Evolutionary conservation across 176 grass and related monocot species (phyloP).

Genomic region (Cymbopogon citratus): DNA sequence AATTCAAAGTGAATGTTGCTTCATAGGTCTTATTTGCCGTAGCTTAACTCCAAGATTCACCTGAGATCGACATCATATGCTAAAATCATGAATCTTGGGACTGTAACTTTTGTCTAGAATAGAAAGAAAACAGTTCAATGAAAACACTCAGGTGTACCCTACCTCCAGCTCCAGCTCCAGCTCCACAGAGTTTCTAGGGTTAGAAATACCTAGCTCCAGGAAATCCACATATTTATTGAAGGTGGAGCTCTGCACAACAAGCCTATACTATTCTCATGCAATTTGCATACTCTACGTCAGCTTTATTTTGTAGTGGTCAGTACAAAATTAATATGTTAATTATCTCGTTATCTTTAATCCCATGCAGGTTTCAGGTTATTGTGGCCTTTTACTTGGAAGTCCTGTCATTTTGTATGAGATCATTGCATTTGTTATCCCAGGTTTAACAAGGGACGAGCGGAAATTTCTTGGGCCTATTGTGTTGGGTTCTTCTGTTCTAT

Average conservation of each 20-base stretch:
- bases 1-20: background rate
- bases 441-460: conserved; percentile 83
- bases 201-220: background rate
- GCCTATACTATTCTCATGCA: background rate
- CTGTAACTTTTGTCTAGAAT: background rate
- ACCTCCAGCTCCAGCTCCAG: no score
- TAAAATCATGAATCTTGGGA: background rate
- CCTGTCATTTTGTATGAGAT: conserved; percentile 95
- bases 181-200: background rate
- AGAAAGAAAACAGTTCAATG: background rate
- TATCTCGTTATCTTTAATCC: conserved; percentile 19
- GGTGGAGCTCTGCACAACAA: background rate
- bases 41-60: background rate
- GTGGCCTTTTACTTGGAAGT: conserved; percentile 89
- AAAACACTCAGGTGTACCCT: no score
- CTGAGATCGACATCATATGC: background rate
- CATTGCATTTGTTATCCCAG: conserved; percentile 90
- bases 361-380: conserved; percentile 89
- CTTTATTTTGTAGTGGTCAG: background rate
- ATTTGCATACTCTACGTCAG: background rate
- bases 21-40: background rate
- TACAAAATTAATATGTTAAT: conserved; percentile 2
- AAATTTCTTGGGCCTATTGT: conserved; percentile 93
- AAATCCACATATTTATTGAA: background rate
- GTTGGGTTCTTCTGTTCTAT: conserved; percentile 88